phyloP scores from a whole-genome alignment of 345 rosid genomes.

The Camelina laxa region DNA sequence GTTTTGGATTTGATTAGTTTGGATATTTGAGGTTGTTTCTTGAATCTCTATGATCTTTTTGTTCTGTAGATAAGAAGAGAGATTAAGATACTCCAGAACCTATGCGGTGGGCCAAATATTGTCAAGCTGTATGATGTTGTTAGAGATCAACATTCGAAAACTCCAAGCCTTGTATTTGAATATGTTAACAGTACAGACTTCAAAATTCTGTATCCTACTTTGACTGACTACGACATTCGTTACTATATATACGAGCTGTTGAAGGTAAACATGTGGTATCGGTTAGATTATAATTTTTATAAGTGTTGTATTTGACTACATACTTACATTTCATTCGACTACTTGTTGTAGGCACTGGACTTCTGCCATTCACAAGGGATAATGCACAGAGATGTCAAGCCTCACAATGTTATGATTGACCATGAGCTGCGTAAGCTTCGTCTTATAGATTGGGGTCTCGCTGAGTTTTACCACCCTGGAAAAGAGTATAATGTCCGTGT shows the following conservation, averaged over 20 bases:
- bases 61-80: constrained; percentile 78
- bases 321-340: background rate
- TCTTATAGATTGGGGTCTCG: constrained; percentile 86
- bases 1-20: constrained; percentile 22
- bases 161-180: constrained; percentile 83
- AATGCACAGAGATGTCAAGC: constrained; percentile 92
- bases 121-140: constrained; percentile 78
- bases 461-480: constrained; percentile 85
- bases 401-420: constrained; percentile 89
- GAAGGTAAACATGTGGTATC: constrained; percentile 52
- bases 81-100: constrained; percentile 83
- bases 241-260: constrained; percentile 85
- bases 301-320: background rate
- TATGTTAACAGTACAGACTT: constrained; percentile 86
- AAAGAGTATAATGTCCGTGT: constrained; percentile 89
- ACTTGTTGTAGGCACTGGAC: constrained; percentile 67
- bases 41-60: constrained; percentile 14
- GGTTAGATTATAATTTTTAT: background rate
- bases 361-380: constrained; percentile 87
- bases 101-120: constrained; percentile 76
- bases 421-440: constrained; percentile 89
- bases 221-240: constrained; percentile 89
- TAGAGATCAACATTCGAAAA: constrained; percentile 84
- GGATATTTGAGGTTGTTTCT: background rate
- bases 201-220: constrained; percentile 78